phyloP scores from a whole-genome alignment of 208 protist genomes.

The Ichthyophonus hoferi region DNA sequence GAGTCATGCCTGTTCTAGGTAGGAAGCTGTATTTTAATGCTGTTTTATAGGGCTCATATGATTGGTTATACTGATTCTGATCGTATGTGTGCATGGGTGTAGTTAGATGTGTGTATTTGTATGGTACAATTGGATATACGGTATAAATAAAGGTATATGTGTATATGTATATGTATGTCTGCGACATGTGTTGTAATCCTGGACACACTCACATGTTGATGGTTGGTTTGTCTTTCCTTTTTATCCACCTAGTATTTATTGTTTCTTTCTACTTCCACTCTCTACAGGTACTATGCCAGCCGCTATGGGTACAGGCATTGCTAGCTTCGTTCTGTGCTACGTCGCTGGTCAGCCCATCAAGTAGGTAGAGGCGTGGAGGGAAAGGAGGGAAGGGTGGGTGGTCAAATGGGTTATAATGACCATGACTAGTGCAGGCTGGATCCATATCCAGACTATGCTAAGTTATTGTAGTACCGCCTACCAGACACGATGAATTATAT shows the following conservation, averaged over 20 bases:
- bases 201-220: not conserved
- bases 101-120: no score
- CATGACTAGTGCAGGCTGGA: no score
- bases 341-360: slow-evolving; percentile 24
- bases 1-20: slow-evolving; percentile 37
- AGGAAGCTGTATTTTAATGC: not conserved
- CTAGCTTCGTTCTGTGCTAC: slow-evolving; percentile 30
- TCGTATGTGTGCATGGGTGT: not conserved
- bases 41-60: not conserved
- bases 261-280: not conserved
- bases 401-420: no score
- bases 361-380: no score
- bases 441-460: no score
- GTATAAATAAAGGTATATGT: not conserved
- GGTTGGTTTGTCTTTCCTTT: not conserved
- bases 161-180: not conserved
- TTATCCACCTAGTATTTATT: no score
- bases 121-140: no score
- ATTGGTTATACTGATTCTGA: not conserved
- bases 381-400: no score
- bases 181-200: not conserved
- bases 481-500: no score
- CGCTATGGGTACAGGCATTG: slow-evolving; percentile 15
- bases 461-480: no score
- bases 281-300: slow-evolving; percentile 33